phyloP scores from a whole-genome alignment of 345 rosid species.

The Eucalyptus dawsonii region DNA sequence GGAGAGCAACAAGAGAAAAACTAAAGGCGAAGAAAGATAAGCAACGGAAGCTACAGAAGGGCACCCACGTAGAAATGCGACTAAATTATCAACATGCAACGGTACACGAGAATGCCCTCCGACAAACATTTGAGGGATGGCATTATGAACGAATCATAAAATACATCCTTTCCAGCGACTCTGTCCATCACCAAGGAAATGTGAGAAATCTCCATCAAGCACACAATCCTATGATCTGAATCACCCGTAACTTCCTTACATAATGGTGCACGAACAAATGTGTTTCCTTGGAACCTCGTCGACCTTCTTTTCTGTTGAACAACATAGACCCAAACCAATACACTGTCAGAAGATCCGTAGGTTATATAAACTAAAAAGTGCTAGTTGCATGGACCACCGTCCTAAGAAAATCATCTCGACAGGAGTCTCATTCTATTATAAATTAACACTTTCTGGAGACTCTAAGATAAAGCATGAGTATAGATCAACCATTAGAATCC shows the following conservation, averaged over 20 bases:
- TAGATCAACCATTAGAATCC: background rate
- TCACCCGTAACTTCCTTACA: conserved; percentile 20
- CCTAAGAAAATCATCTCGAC: background rate
- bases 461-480: background rate
- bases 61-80: conserved; percentile 10
- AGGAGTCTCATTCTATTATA: background rate
- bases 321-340: background rate
- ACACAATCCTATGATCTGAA: background rate
- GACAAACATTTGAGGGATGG: conserved; percentile 4
- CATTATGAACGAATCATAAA: conserved; percentile 11
- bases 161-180: conserved; percentile 7
- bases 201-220: background rate
- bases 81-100: conserved; percentile 10
- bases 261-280: conserved; percentile 58
- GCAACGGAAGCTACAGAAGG: background rate
- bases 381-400: background rate
- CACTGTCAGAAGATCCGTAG: background rate
- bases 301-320: conserved; percentile 60
- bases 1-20: background rate
- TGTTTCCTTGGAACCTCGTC: conserved; percentile 43
- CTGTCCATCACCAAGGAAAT: background rate
- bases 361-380: background rate
- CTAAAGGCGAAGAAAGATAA: background rate
- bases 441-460: background rate
- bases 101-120: conserved; percentile 13